phyloP scores from a whole-genome alignment of 495 filamentous ascomycete genomes.

The Bathelium albidoporum region DNA sequence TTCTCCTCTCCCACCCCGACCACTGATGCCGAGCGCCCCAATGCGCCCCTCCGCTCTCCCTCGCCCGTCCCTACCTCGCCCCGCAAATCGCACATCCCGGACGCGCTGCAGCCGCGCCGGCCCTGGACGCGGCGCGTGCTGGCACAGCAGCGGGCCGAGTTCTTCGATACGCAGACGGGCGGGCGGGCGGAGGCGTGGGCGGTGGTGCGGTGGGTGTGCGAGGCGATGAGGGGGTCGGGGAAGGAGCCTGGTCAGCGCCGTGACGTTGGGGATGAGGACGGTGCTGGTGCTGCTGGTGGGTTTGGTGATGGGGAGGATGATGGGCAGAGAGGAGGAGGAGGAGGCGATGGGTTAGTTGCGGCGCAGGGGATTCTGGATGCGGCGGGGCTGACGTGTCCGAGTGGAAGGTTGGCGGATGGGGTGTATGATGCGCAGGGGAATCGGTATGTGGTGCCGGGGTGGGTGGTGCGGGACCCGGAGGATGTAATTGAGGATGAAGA shows the following conservation, averaged over 20 bases:
- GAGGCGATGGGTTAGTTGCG: conserved; percentile 37
- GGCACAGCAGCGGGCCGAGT: conserved; percentile 32
- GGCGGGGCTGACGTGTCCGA: conserved; percentile 68
- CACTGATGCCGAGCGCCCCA: conserved; percentile 11
- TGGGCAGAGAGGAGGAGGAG: conserved; percentile 5
- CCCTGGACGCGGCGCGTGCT: conserved; percentile 42
- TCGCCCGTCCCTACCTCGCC: conserved; percentile 11
- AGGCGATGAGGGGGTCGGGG: conserved; percentile 50
- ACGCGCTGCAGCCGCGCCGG: conserved; percentile 6
- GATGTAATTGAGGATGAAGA: conserved; percentile 47
- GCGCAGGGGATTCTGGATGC: conserved; percentile 74
- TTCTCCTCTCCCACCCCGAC: background rate
- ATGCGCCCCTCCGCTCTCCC: conserved; percentile 11
- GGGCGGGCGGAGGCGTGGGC: conserved; percentile 71
- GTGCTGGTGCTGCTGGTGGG: background rate
- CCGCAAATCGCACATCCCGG: conserved; percentile 33
- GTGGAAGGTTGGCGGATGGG: conserved; percentile 44
- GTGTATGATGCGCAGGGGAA: conserved; percentile 70
- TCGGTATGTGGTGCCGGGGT: conserved; percentile 64
- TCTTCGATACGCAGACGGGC: conserved; percentile 61
- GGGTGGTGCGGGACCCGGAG: conserved; percentile 63
- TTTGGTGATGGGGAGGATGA: background rate
- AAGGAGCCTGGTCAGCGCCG: background rate
- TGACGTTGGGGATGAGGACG: conserved; percentile 13
- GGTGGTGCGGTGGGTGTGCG: conserved; percentile 54